These are phyloP conservation scores for Sclerotinia borealis DNA, from an alignment of 2,329 filamentous ascomycete species.

Conservation along the genomic window DNA sequence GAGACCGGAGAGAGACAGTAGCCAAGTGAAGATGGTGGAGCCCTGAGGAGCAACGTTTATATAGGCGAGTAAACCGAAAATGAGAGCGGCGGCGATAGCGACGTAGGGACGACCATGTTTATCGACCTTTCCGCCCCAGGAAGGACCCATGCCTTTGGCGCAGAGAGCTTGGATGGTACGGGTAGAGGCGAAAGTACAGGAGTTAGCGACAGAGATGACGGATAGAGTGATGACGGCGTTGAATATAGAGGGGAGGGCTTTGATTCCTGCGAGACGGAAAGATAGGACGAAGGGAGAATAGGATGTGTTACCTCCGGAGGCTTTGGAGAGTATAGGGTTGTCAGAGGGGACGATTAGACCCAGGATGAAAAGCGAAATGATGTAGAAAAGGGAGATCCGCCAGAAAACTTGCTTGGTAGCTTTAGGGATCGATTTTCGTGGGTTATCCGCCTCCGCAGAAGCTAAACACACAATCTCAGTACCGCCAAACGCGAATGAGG, in stretches of 20 bases:
- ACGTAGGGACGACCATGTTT: slow-evolving; percentile 67
- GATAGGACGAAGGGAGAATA: slow-evolving; percentile 92
- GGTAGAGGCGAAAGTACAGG: slow-evolving; percentile 83
- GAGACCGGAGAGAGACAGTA: slow-evolving; percentile 65
- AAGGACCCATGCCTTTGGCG: slow-evolving; percentile 77
- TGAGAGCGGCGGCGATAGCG: slow-evolving; percentile 45
- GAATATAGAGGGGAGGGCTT: slow-evolving; percentile 79
- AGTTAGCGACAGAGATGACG: slow-evolving; percentile 87
- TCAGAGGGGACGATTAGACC: slow-evolving; percentile 76
- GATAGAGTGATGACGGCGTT: slow-evolving; percentile 89
- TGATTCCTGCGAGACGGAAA: slow-evolving; percentile 77
- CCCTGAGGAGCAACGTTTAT: slow-evolving; percentile 53
- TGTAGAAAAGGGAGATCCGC: slow-evolving; percentile 81
- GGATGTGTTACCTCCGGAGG: slow-evolving; percentile 56
- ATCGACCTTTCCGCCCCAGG: slow-evolving; percentile 73
- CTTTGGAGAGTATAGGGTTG: slow-evolving; percentile 53
- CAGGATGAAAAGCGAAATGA: slow-evolving; percentile 74
- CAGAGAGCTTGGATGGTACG: slow-evolving; percentile 85
- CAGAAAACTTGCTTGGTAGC: slow-evolving; percentile 94
- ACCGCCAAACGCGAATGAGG: slow-evolving; percentile 64
- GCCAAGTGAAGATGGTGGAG: slow-evolving; percentile 62
- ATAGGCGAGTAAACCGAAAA: slow-evolving; percentile 54
- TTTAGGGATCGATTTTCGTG: slow-evolving; percentile 72
- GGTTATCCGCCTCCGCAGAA: slow-evolving; percentile 71
- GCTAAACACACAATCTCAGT: slow-evolving; percentile 72